Evolutionary conservation across 1,139 yeast species (phyloP).

Genomic region (Blastobotrys proliferans): DNA sequence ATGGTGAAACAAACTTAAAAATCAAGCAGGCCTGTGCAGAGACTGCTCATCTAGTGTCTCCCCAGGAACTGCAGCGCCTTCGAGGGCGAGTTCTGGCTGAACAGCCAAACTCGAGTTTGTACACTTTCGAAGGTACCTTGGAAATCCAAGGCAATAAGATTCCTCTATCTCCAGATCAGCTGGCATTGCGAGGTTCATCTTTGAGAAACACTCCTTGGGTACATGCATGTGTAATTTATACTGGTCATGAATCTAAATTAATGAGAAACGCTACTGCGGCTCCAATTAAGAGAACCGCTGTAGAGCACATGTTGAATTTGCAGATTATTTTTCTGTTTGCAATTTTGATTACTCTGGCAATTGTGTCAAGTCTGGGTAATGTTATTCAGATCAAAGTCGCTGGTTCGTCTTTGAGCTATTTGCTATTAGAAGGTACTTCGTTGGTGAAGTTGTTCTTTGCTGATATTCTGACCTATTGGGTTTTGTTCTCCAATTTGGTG

Average conservation of each 20-base stretch:
- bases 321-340: slow-evolving; percentile 87
- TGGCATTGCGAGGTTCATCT: slow-evolving; percentile 91
- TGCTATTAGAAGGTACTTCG: slow-evolving; percentile 66
- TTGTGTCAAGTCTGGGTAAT: slow-evolving; percentile 84
- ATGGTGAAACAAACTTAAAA: slow-evolving; percentile 95
- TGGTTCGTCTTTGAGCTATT: slow-evolving; percentile 52
- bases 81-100: slow-evolving; percentile 70
- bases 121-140: slow-evolving; percentile 91
- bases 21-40: slow-evolving; percentile 85
- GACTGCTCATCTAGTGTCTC: slow-evolving; percentile 70
- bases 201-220: slow-evolving; percentile 94
- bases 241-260: slow-evolving; percentile 96
- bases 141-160: slow-evolving; percentile 51
- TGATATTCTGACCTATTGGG: slow-evolving; percentile 92
- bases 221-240: slow-evolving; percentile 87
- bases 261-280: slow-evolving; percentile 99
- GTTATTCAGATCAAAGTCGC: slow-evolving; percentile 66
- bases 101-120: slow-evolving; percentile 89
- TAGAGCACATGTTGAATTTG: slow-evolving; percentile 88
- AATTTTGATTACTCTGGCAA: slow-evolving; percentile 66
- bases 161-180: slow-evolving; percentile 84
- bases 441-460: slow-evolving; percentile 71
- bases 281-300: slow-evolving; percentile 95
- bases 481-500: slow-evolving; percentile 87
- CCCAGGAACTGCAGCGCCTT: slow-evolving; percentile 52